Base-by-base conservation (phyloP, 306 rosid species). In the Rosa rugosa region DNA sequence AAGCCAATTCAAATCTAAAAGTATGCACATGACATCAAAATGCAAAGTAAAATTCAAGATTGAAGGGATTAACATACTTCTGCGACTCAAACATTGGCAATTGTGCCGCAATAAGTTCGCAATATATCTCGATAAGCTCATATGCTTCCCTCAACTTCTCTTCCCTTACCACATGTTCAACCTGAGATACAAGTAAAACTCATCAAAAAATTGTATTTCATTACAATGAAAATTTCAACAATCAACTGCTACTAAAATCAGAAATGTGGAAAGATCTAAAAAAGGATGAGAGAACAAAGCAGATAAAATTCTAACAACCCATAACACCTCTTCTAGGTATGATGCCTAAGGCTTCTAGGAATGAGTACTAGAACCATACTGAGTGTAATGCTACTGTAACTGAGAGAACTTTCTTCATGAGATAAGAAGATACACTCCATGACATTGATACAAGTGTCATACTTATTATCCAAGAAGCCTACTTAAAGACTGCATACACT, bases 101-200 rank as follows among this genome's bases (percentile, higher is more conserved):
- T 71, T 98, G 96, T 22, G 96, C 94, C 0, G 83, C 89, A n/a
- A 91, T 90, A 50, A 93, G 94, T 83, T 95, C 99, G 56, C 99
- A 95, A 81, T 91, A 95, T 89, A 93, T 86, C 82, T 93, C 94
- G 40, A 95, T 63, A 80, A 95, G 97, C 69, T 95, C 94, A 63
- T 90, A 95, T 6, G 98, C 98, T n/a, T 91, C 91, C 85, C 81
- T 80, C 12, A 89, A 85, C 91, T 93, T 95, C 90, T 95, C 99
- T 83, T 95, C 99, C 82, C 98, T 89, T 72, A 88, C 80, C 67
- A 95, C 92, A 88, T 95, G 99, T 84, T 95, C 99, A 84, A 95
- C 97, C 98, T 95, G 85, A n/a, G 53, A 80, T 49, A 18, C 31
- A 18, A 12, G 25, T 22, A 78, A 23, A 75, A 72, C 25, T 78